Conservation (phyloP, 805 yeast genomes). For the Metahyphopichia silvanorum region DNA sequence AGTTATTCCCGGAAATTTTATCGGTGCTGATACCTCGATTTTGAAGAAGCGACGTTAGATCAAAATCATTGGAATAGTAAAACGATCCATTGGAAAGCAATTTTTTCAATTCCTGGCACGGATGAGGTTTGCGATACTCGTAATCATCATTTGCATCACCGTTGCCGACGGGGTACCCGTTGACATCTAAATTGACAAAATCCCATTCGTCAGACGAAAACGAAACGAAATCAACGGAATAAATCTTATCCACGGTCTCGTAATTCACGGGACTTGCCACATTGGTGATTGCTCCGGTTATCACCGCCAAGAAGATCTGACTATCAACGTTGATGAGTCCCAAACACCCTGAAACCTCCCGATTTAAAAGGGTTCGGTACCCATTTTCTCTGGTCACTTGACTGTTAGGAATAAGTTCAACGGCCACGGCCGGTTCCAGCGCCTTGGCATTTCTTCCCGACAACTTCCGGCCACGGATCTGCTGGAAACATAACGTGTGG, state of each 20-base stretch:
- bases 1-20: conserved; percentile 8
- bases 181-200: conserved; percentile 61
- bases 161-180: conserved; percentile 59
- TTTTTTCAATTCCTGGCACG: conserved; percentile 77
- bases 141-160: conserved; percentile 31
- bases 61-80: conserved; percentile 89
- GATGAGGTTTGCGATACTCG: conserved; percentile 48
- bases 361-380: conserved; percentile 32
- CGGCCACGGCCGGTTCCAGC: conserved; percentile 37
- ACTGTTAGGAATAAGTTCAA: conserved; percentile 42
- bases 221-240: conserved; percentile 84
- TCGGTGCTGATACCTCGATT: conserved; percentile 55
- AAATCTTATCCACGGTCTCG: conserved; percentile 77
- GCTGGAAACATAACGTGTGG: conserved; percentile 25
- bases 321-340: conserved; percentile 73
- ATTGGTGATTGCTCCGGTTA: conserved; percentile 62
- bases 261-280: conserved; percentile 82
- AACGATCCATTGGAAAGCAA: conserved; percentile 84
- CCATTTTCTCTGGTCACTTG: conserved; percentile 35
- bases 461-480: too few species aligned
- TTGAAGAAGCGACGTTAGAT: conserved; percentile 84
- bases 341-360: conserved; percentile 61
- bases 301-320: conserved; percentile 72
- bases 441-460: conserved; percentile 10
- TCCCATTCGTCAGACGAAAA: conserved; percentile 77